phyloP scores from a whole-genome alignment of 2,329 filamentous ascomycete genomes.

The Cladosporium sp. region DNA sequence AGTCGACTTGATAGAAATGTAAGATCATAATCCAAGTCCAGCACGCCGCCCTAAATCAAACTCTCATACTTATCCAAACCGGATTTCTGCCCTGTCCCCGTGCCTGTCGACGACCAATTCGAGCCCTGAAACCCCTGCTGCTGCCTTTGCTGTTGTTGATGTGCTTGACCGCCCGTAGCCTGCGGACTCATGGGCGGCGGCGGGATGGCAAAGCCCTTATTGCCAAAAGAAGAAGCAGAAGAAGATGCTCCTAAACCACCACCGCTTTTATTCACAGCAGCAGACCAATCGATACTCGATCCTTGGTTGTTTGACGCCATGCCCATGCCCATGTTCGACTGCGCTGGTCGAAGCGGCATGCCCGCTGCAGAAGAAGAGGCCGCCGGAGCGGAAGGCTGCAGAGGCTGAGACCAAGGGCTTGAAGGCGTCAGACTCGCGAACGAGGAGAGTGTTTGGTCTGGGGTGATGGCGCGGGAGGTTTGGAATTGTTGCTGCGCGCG shows the following conservation, averaged over 20 bases:
- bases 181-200: conserved; percentile 33
- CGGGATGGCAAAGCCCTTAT: no score
- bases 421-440: conserved; percentile 33
- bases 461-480: conserved; percentile 29
- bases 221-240: conserved; percentile 18
- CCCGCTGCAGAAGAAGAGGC: no score
- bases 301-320: conserved; percentile 18
- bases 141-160: no score
- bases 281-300: conserved; percentile 51
- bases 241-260: neutral
- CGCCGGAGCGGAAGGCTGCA: conserved; percentile 32
- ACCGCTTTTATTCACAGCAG: conserved; percentile 31
- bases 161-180: conserved; percentile 33
- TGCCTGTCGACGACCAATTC: neutral
- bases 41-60: no score
- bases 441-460: conserved; percentile 30
- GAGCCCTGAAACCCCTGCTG: neutral
- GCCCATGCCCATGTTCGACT: conserved; percentile 16
- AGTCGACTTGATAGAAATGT: no score
- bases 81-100: conserved; percentile 22
- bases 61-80: conserved; percentile 67
- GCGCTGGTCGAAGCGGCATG: conserved; percentile 29
- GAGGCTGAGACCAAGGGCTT: conserved; percentile 37
- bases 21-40: no score
- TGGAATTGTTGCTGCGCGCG: conserved; percentile 6